Evolutionary conservation across 2,329 filamentous ascomycete species (phyloP), one percentile per base, ranked within the genome.

Genomic region (Xylariomycetidae sp.): DNA sequence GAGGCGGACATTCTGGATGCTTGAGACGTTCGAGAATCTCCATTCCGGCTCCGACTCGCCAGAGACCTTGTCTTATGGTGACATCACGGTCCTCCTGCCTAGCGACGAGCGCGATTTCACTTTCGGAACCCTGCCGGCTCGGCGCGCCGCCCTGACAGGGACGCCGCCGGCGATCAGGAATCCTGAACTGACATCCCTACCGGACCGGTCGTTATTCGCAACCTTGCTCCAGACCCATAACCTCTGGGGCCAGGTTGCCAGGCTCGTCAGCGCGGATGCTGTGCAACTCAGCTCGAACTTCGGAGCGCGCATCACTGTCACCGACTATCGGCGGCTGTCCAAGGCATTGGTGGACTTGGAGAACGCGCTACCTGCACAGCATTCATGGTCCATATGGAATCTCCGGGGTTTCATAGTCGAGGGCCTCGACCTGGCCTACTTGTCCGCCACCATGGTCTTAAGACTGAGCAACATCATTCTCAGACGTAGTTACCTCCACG

Each of bases 61-160:
- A 1, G 43, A 47, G 0, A 46, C 58, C 1, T 63, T 64, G 36
- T 49, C 57, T 4, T 40, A 52, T 2, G 42, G 48, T 15, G 60
- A 62, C 31, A 61, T 63, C 32, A 61, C 59, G 2, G 53, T 53
- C 4, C 41, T 57, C 6, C 42, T 62, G 4, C 61, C 60, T 2
- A 61, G 59, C 36, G 48, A 58, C 15, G 60, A 64, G 43, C 42
- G 43, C 12, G 60, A 63, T 27, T 64, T 64, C 35, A 52, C 57
- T 6, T 63, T 63, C 38, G 59, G 58, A 5, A 27, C 39, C 3
- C 30, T 47, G 4, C 54, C 58, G 3, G 16, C 35, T 1, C 42
- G 50, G 8, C 44, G 61, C 2, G 56, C 58, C 4, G 60, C 54
- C 5, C 49, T 63, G 1, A 33, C 42, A 0, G 59, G 57, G 2